Conservation (phyloP, 768 basidiomycete genomes). For the Clavaria fumosa region DNA sequence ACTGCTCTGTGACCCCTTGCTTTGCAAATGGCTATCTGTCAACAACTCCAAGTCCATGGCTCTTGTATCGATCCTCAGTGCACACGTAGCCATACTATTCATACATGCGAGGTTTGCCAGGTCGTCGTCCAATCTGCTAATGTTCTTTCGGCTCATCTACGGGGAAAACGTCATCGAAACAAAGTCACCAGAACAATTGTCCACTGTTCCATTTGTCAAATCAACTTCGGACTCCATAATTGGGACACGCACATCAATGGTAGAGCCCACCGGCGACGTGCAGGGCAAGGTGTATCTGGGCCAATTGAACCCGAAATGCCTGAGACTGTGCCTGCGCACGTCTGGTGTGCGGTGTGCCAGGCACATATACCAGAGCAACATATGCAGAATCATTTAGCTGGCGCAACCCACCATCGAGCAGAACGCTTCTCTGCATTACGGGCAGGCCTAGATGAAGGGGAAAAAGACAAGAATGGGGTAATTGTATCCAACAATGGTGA, state of each 20-base stretch:
- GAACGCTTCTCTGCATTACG: slow-evolving; percentile 26
- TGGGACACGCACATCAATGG: slow-evolving; percentile 17
- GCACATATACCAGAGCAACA: slow-evolving; percentile 10
- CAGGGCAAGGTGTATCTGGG: slow-evolving; percentile 13
- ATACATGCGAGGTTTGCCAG: slow-evolving; percentile 18
- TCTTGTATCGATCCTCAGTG: no score
- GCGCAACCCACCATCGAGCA: slow-evolving; percentile 20
- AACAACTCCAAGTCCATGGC: no score
- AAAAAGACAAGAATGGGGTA: slow-evolving; percentile 39
- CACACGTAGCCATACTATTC: no score
- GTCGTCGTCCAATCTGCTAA: slow-evolving; percentile 16
- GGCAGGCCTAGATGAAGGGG: slow-evolving; percentile 33
- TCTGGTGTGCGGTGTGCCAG: slow-evolving; percentile 19
- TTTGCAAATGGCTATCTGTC: no score
- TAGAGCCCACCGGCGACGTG: slow-evolving; percentile 11
- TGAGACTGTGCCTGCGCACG: slow-evolving; percentile 11
- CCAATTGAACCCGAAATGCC: slow-evolving; percentile 19
- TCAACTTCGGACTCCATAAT: slow-evolving; percentile 10
- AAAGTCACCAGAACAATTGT: slow-evolving; percentile 13
- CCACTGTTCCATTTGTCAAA: slow-evolving; percentile 21
- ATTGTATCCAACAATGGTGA: slow-evolving; percentile 28
- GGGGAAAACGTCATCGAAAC: slow-evolving; percentile 17
- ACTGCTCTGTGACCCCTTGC: no score
- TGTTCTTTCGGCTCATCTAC: slow-evolving; percentile 18
- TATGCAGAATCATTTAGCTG: slow-evolving; percentile 23